Base-by-base conservation (phyloP, 495 filamentous ascomycete species). In the Clohesyomyces aquaticus region DNA sequence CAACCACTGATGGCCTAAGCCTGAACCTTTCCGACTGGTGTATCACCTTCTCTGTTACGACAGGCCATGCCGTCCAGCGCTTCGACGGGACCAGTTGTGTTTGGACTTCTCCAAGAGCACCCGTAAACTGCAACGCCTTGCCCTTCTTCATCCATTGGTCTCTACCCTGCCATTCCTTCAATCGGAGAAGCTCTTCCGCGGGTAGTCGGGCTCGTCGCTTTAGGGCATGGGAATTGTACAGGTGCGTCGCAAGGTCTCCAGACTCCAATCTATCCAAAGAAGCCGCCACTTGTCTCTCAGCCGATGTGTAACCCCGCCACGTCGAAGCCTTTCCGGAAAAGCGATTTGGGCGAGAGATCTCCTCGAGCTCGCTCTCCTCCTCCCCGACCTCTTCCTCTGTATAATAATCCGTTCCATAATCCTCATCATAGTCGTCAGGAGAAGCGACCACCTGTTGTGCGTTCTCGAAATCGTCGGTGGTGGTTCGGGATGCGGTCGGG, bases 1-100 rank as follows among this genome's bases (percentile, higher is more conserved):
- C 78, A 29, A 79, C 77, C 16, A 77, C 70, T 19, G 29, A 57
- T 19, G 14, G 22, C 10, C 52, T 25, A 10, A 71, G 68, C 0
- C 74, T 74, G 49, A 80, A 62, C n/a, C 49, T 27, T 55, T 86
- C 82, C 21, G 78, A 77, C 10, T 76, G 72, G n/a, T 81, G 78
- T 2, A 88, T 88, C 18, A 92, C 88, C 8, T 78, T 75, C 11
- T 77, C 71, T 21, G 80, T 78, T 16, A 73, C 74, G 74, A 92
- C 66, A 19, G 91, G 91, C 91, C 91, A 96, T 0, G 90, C 88
- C 2, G 87, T 87, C 91, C 91, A 95, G 28, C 23, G n/a, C 14
- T 54, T 50, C 35, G 57, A 46, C 1, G 75, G 65, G 23, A 66
- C 62, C 57, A 61, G 73, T 67, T 32, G 66, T 53, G 43, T 74